Evolutionary conservation across 2,329 filamentous ascomycete species (phyloP).

Genomic region (Aspergillus tanneri): DNA sequence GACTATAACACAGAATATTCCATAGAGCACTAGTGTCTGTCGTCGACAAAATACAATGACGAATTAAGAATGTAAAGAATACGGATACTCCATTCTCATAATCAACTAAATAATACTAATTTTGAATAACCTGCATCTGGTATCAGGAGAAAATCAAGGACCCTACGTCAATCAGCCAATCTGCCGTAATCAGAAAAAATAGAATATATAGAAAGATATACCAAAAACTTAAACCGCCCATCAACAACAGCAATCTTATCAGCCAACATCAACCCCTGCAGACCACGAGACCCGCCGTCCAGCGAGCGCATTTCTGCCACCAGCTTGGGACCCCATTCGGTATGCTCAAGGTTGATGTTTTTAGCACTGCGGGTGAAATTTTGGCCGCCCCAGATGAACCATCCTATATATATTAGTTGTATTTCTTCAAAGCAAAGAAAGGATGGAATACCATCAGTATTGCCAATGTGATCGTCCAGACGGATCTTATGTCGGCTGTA

Average conservation of each 20-base stretch:
- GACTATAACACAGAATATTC: too few relatives aligned
- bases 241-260: slow-evolving; percentile 21
- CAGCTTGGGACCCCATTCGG: slow-evolving; percentile 17
- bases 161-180: too few relatives aligned
- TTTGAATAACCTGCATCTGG: too few relatives aligned
- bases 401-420: slow-evolving; percentile 10
- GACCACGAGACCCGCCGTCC: slow-evolving; percentile 14
- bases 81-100: too few relatives aligned
- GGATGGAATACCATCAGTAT: slow-evolving; percentile 14
- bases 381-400: slow-evolving; percentile 22
- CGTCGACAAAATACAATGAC: too few relatives aligned
- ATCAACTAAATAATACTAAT: too few relatives aligned
- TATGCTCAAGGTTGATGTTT: slow-evolving; percentile 16
- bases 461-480: slow-evolving; percentile 20
- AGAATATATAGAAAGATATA: too few relatives aligned
- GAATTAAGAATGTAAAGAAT: too few relatives aligned
- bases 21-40: too few relatives aligned
- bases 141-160: too few relatives aligned
- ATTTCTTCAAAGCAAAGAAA: not conserved
- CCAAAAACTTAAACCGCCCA: slow-evolving; percentile 18
- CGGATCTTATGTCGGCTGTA: slow-evolving; percentile 10
- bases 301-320: slow-evolving; percentile 16
- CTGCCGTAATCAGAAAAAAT: too few relatives aligned
- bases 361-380: slow-evolving; percentile 19
- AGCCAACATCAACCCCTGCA: slow-evolving; percentile 18